Percentiles rank a stretch among this genome's conserved stretches.
These are phyloP conservation scores for Citrus sp. DNA, from an alignment of 345 rosid genomes.

Conservation along the genomic window DNA sequence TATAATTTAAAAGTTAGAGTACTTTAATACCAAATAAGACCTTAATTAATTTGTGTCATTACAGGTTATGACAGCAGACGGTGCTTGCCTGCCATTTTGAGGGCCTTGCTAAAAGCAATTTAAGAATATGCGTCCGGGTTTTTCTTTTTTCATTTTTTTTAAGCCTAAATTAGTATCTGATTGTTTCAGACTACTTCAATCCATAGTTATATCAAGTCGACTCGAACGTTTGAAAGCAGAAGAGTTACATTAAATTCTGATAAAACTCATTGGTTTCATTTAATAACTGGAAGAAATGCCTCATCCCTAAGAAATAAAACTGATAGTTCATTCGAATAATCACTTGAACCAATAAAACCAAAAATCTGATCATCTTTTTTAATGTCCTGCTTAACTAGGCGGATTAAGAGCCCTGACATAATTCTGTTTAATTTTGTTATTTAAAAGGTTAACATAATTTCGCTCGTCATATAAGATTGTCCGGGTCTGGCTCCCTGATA, in stretches of 20 bases:
- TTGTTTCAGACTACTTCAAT: too few relatives aligned
- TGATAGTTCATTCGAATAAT: too few relatives aligned
- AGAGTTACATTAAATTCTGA: neutral
- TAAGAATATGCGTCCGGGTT: too few relatives aligned
- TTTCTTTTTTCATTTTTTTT: too few relatives aligned
- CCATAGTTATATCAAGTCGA: too few relatives aligned
- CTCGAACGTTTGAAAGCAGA: neutral
- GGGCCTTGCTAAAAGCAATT: neutral
- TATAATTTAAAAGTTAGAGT: too few relatives aligned
- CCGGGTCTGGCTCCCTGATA: neutral
- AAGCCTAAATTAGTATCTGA: too few relatives aligned
- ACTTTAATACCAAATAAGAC: too few relatives aligned
- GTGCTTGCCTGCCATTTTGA: neutral
- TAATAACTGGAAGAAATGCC: neutral
- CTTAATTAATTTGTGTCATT: neutral
- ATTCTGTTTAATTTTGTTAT: slow-evolving; percentile 1
- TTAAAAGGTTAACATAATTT: neutral
- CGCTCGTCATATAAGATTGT: neutral
- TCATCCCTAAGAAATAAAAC: neutral
- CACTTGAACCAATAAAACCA: neutral
- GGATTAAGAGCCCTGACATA: neutral
- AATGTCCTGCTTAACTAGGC: neutral
- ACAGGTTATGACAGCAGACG: neutral
- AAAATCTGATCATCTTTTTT: neutral
- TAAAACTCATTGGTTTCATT: neutral